A percentile compares a stretch with the other conserved stretches of the same genome.
These are phyloP conservation scores for Sanghuangporus sanghuang DNA, from an alignment of 1,284 basidiomycete species.

Conservation along the genomic window DNA sequence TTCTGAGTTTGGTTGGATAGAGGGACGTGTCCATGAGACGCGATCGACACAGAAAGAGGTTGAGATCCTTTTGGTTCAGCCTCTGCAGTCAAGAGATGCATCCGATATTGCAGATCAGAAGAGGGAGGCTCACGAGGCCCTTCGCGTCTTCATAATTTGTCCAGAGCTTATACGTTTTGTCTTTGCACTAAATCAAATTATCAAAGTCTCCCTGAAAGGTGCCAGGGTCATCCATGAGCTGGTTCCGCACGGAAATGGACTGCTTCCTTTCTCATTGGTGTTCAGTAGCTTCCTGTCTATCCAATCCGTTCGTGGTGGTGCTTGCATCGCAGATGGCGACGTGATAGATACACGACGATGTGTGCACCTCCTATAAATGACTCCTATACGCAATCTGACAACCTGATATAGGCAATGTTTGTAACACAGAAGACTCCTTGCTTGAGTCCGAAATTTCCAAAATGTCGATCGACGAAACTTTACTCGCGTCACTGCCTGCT, in stretches of 20 bases:
- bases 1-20: slow-evolving; percentile 4
- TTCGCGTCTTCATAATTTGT: slow-evolving; percentile 1
- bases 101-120: not conserved
- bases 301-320: not conserved
- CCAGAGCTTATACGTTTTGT: not conserved
- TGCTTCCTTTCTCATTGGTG: not conserved
- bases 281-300: not conserved
- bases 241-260: not conserved
- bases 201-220: not conserved
- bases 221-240: not conserved
- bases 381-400: not conserved
- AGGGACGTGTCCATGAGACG: slow-evolving; percentile 3
- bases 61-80: not conserved
- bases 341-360: not conserved
- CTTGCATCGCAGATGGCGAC: not conserved
- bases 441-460: not conserved
- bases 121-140: not conserved
- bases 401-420: not conserved
- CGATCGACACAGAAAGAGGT: not conserved
- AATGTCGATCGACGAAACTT: no score
- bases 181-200: not conserved
- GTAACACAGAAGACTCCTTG: not conserved
- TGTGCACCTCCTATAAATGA: not conserved
- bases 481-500: no score
- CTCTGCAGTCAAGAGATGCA: not conserved